Evolutionary conservation across 1,284 basidiomycete genomes (phyloP).

Genomic region (Caloboletus firmus): DNA sequence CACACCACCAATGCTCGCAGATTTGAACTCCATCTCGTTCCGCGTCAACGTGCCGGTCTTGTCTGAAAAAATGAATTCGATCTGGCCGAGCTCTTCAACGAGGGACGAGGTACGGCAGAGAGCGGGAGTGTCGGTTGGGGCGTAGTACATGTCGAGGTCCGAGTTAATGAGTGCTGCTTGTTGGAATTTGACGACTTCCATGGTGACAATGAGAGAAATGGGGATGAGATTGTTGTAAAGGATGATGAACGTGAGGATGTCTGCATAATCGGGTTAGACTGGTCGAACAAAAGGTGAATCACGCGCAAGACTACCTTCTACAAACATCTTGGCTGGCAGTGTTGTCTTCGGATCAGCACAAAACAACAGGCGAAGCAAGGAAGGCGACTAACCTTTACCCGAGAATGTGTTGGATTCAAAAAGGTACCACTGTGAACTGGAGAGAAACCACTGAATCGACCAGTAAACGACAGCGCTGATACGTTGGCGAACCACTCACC

Average conservation of each 20-base stretch:
- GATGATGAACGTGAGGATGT: conserved; percentile 98
- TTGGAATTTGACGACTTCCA: conserved; percentile 99
- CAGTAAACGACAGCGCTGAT: conserved; percentile 4
- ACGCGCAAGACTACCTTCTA: conserved; percentile 61
- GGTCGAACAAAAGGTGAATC: not conserved
- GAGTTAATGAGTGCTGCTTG: conserved; percentile 97
- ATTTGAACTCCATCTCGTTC: conserved; percentile 98
- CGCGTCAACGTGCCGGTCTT: conserved; percentile 97
- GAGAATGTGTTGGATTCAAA: conserved; percentile 54
- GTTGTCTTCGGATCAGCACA: conserved; percentile 6
- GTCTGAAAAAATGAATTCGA: conserved; percentile 98
- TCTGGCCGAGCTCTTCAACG: conserved; percentile 98
- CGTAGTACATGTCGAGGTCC: conserved; percentile 96
- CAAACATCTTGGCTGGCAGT: conserved; percentile 67
- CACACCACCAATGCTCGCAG: conserved; percentile 86
- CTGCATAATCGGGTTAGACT: conserved; percentile 40
- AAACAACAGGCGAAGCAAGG: not conserved
- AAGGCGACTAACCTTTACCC: conserved; percentile 54
- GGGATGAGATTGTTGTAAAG: conserved; percentile 99
- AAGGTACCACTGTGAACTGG: conserved; percentile 83
- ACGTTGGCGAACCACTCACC: conserved; percentile 28
- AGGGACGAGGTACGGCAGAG: conserved; percentile 95
- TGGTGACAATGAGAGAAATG: conserved; percentile 98
- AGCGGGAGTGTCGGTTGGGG: conserved; percentile 92
- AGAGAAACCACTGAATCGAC: conserved; percentile 71